Conservation (phyloP, 2,329 filamentous ascomycete genomes). For the Fusarium annulatum region DNA sequence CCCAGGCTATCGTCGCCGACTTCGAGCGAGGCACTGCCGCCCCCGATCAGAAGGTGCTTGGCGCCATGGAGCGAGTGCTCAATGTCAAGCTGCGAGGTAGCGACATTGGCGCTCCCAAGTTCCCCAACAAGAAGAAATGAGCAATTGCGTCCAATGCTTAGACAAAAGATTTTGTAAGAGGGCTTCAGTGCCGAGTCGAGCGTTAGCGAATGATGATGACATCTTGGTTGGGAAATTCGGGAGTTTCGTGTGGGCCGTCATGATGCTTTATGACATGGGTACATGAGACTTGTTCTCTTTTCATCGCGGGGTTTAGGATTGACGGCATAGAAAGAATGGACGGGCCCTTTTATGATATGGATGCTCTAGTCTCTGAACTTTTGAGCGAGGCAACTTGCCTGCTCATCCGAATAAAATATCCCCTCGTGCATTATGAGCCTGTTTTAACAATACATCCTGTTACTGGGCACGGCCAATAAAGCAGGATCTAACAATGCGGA, state of each 20-base stretch:
- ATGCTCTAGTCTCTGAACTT: slow-evolving; percentile 20
- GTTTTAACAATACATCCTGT: background rate
- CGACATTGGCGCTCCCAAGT: slow-evolving; percentile 87
- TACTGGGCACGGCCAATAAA: background rate
- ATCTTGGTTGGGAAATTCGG: slow-evolving; percentile 41
- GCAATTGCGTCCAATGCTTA: slow-evolving; percentile 3
- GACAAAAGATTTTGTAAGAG: slow-evolving; percentile 36
- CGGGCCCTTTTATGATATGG: slow-evolving; percentile 13
- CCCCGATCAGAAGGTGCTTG: slow-evolving; percentile 86
- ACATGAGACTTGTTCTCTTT: slow-evolving; percentile 39
- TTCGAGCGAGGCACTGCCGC: slow-evolving; percentile 84
- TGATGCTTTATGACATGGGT: slow-evolving; percentile 42
- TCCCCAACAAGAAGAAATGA: slow-evolving; percentile 75
- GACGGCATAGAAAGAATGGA: slow-evolving; percentile 27
- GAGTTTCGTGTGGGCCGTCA: slow-evolving; percentile 45
- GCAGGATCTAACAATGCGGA: background rate
- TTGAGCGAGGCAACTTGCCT: slow-evolving; percentile 1
- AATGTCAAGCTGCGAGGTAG: slow-evolving; percentile 88
- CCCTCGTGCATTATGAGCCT: slow-evolving; percentile 8
- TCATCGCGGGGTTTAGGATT: slow-evolving; percentile 26
- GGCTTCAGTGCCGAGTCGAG: slow-evolving; percentile 45
- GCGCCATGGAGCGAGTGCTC: slow-evolving; percentile 82
- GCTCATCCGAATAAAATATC: slow-evolving; percentile 25
- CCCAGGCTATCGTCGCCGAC: slow-evolving; percentile 80
- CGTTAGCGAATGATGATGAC: slow-evolving; percentile 45